Evolutionary conservation across 805 yeast species (phyloP).

Genomic region (Citeromyces nyonsensis): DNA sequence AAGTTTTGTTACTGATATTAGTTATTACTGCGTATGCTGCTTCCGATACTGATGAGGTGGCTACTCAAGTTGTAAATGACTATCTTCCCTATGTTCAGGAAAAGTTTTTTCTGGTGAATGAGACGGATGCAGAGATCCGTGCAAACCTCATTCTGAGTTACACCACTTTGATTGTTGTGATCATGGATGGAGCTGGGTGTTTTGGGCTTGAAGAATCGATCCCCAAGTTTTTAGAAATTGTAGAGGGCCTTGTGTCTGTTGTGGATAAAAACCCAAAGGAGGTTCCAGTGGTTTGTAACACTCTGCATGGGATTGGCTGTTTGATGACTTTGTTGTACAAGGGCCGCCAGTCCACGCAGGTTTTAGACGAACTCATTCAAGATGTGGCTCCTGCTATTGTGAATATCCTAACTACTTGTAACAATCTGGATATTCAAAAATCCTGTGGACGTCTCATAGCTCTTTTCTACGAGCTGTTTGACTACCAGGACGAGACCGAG

Average conservation of each 20-base stretch:
- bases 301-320: slow-evolving; percentile 28
- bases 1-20: slow-evolving; percentile 13
- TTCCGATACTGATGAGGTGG: slow-evolving; percentile 36
- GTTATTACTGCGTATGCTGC: slow-evolving; percentile 24
- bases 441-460: slow-evolving; percentile 44
- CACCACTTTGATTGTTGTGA: slow-evolving; percentile 19
- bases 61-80: slow-evolving; percentile 14
- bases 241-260: slow-evolving; percentile 16
- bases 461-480: slow-evolving; percentile 34
- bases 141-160: slow-evolving; percentile 11
- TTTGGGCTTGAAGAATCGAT: slow-evolving; percentile 31
- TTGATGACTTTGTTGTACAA: slow-evolving; percentile 25
- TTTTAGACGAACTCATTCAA: slow-evolving; percentile 22
- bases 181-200: slow-evolving; percentile 31
- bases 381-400: slow-evolving; percentile 23
- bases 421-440: slow-evolving; percentile 27
- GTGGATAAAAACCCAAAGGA: slow-evolving; percentile 11
- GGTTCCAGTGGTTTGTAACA: slow-evolving; percentile 24
- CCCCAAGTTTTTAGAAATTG: slow-evolving; percentile 24
- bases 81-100: slow-evolving; percentile 13
- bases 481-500: slow-evolving; percentile 22
- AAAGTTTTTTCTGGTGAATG: slow-evolving; percentile 6
- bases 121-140: too few relatives aligned
- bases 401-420: slow-evolving; percentile 4
- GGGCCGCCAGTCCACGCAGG: slow-evolving; percentile 17